A percentile compares a stretch with the other conserved stretches of the same genome.
phyloP scores from a whole-genome alignment of 2,329 filamentous ascomycete species.

The Huntiella decipiens region DNA sequence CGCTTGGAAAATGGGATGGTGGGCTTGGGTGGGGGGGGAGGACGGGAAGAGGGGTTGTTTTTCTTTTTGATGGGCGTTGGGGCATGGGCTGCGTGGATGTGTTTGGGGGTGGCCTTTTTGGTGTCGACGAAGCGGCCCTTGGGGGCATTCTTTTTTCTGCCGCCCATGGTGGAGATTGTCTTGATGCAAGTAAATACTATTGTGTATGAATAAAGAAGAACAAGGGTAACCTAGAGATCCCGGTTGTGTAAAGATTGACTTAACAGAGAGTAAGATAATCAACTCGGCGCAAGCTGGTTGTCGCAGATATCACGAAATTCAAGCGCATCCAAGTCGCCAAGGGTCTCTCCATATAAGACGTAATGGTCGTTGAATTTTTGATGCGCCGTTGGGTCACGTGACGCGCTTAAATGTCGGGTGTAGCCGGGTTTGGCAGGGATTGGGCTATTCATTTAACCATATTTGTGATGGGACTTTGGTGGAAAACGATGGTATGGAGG shows the following conservation, averaged over 20 bases:
- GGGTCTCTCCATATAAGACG: background rate
- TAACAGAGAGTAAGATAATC: too few relatives aligned
- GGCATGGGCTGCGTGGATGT: constrained; percentile 2
- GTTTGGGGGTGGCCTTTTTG: constrained; percentile 4
- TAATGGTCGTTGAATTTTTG: constrained; percentile 4
- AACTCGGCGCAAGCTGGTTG: too few relatives aligned
- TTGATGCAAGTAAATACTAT: background rate
- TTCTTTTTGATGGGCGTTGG: constrained; percentile 13
- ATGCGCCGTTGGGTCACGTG: background rate
- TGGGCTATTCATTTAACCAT: too few relatives aligned
- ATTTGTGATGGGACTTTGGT: too few relatives aligned
- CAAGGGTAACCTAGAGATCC: too few relatives aligned
- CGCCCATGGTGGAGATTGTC: constrained; percentile 17
- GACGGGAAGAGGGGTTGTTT: constrained; percentile 12
- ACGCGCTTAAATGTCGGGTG: constrained; percentile 5
- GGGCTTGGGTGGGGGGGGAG: constrained; percentile 7
- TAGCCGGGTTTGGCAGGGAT: too few relatives aligned
- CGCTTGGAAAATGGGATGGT: constrained; percentile 48
- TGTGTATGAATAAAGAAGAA: too few relatives aligned
- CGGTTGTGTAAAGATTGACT: too few relatives aligned
- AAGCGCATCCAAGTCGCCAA: too few relatives aligned
- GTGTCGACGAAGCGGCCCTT: constrained; percentile 8
- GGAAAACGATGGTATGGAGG: too few relatives aligned
- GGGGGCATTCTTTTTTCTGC: constrained; percentile 21
- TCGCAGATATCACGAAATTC: too few relatives aligned